phyloP scores from a whole-genome alignment of 2,329 filamentous ascomycete species.

The Aspergillus sergii region DNA sequence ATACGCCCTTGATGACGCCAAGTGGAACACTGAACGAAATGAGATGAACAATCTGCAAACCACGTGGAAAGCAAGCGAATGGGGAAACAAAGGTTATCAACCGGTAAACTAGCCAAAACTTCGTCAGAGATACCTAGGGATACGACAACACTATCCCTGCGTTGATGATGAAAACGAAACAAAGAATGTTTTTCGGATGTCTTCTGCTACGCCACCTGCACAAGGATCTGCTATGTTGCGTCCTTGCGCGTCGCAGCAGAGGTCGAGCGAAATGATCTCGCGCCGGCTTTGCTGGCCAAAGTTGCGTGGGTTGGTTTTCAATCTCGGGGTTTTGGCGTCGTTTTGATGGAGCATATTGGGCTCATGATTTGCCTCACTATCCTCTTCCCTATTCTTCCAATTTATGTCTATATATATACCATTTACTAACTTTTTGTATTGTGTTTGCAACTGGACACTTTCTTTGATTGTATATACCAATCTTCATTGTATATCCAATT shows the following conservation, averaged over 20 bases:
- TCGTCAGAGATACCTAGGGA: slow-evolving; percentile 7
- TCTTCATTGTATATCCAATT: slow-evolving; percentile 8
- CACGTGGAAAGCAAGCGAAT: slow-evolving; percentile 43
- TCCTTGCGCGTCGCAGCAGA: slow-evolving; percentile 4
- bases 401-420: slow-evolving; percentile 13
- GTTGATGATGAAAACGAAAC: slow-evolving; percentile 17
- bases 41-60: slow-evolving; percentile 43
- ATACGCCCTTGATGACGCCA: slow-evolving; percentile 49
- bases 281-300: slow-evolving; percentile 24
- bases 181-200: slow-evolving; percentile 4
- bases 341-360: slow-evolving; percentile 9
- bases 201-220: slow-evolving; percentile 9
- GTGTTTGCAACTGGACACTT: slow-evolving; percentile 1
- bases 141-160: slow-evolving; percentile 4
- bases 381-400: background rate
- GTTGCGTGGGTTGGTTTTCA: slow-evolving; percentile 13
- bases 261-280: slow-evolving; percentile 13
- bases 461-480: slow-evolving; percentile 22
- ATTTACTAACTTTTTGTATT: slow-evolving; percentile 7
- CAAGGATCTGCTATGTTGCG: slow-evolving; percentile 8
- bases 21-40: slow-evolving; percentile 45
- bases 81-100: slow-evolving; percentile 31
- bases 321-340: slow-evolving; percentile 7
- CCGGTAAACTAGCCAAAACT: slow-evolving; percentile 23
- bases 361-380: slow-evolving; percentile 9